Percentiles rank a stretch among this genome's conserved stretches.
Evolutionary conservation across 106 monocot species (phyloP).

Genomic region (Dendrobium officinale): DNA sequence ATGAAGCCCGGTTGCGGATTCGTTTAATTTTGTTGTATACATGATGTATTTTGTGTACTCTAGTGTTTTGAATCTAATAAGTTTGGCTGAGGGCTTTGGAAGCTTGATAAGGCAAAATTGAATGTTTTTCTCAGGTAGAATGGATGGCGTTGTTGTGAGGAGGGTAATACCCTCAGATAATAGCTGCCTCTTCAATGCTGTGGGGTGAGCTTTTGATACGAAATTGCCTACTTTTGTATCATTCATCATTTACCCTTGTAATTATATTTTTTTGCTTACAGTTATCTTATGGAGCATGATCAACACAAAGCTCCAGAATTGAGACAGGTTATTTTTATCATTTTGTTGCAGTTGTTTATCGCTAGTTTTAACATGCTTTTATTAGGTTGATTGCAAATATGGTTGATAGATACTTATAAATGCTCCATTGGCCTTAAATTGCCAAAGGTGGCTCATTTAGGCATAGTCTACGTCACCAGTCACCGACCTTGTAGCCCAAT

Average conservation of each 20-base stretch:
- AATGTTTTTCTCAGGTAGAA: conserved; percentile 14
- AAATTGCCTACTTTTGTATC: neutral
- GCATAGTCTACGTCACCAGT: neutral
- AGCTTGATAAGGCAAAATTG: neutral
- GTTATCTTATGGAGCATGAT: conserved; percentile 90
- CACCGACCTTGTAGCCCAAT: neutral
- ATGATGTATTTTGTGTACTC: too few relatives aligned
- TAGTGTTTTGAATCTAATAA: neutral
- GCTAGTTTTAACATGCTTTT: neutral
- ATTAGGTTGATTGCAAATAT: neutral
- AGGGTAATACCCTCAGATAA: conserved; percentile 98
- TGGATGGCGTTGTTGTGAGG: conserved; percentile 85
- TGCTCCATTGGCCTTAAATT: neutral
- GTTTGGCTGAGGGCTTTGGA: neutral
- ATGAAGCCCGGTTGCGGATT: neutral
- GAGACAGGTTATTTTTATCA: conserved; percentile 62
- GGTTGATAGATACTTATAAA: neutral
- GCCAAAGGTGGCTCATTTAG: neutral
- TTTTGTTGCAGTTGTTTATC: neutral
- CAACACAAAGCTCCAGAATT: conserved; percentile 69
- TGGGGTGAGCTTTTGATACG: conserved; percentile 47
- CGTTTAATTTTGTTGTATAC: neutral
- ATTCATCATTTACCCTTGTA: neutral
- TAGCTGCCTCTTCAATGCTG: conserved; percentile 97
- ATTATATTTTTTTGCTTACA: conserved; percentile 18